Conservation (phyloP, 768 basidiomycete genomes). For the Hirschioporus abietinus region DNA sequence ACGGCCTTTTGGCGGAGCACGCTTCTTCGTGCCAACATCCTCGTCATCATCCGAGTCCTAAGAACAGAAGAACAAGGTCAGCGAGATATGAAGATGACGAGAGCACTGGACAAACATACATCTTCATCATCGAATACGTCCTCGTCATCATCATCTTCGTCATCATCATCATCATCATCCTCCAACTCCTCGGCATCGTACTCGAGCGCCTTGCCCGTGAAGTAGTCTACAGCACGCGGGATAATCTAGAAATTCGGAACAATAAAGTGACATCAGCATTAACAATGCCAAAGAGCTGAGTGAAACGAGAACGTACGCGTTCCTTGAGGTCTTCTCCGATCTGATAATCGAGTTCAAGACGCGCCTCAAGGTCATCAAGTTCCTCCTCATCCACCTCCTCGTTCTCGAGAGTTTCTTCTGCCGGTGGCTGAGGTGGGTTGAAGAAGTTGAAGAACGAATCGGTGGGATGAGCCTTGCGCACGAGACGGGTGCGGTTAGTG, state of each 20-base stretch:
- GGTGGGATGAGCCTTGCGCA: constrained; percentile 81
- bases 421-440: constrained; percentile 69
- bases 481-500: constrained; percentile 77
- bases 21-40: constrained; percentile 54
- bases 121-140: constrained; percentile 53
- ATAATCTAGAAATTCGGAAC: constrained; percentile 55
- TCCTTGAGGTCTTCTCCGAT: constrained; percentile 98
- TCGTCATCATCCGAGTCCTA: constrained; percentile 71
- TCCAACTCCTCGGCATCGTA: constrained; percentile 47
- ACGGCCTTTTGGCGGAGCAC: constrained; percentile 54
- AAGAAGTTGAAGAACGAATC: constrained; percentile 99
- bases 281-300: neutral
- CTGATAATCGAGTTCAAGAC: constrained; percentile 95
- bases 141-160: constrained; percentile 53
- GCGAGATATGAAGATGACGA: constrained; percentile 12
- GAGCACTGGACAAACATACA: constrained; percentile 28
- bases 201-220: constrained; percentile 93
- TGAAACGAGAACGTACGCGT: constrained; percentile 48
- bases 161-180: constrained; percentile 44
- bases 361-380: constrained; percentile 86
- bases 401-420: constrained; percentile 59
- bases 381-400: constrained; percentile 80
- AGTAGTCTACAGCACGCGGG: constrained; percentile 93
- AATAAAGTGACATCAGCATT: neutral
- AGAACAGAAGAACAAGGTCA: constrained; percentile 14